Conservation (phyloP, 371 early-diverging fungal genomes). For the Saksenaea vasiformis region DNA sequence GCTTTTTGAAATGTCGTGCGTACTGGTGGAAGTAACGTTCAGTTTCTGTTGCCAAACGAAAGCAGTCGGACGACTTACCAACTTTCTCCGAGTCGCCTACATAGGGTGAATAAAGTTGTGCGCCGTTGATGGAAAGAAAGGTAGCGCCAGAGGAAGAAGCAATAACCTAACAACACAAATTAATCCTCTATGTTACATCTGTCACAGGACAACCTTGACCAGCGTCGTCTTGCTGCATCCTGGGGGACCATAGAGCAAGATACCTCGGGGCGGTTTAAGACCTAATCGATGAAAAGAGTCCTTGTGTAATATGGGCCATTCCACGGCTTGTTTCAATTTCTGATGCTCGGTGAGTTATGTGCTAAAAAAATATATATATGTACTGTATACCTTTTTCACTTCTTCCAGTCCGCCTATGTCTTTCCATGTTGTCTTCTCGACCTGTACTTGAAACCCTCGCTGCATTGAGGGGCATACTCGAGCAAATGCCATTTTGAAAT, state of each 20-base stretch:
- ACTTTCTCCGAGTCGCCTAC: constrained; percentile 95
- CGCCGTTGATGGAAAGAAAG: constrained; percentile 90
- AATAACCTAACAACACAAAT: constrained; percentile 47
- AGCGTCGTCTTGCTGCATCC: constrained; percentile 98
- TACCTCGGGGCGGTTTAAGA: constrained; percentile 82
- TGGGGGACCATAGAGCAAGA: constrained; percentile 96
- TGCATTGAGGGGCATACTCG: constrained; percentile 64
- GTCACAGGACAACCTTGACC: constrained; percentile 62
- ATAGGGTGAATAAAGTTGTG: constrained; percentile 85
- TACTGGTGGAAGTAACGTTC: constrained; percentile 41
- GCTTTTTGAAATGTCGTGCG: constrained; percentile 87
- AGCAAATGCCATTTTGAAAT: constrained; percentile 69
- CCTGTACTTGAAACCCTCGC: constrained; percentile 62
- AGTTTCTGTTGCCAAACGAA: neutral
- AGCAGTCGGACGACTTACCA: constrained; percentile 35
- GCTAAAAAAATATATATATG: neutral
- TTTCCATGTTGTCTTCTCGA: constrained; percentile 73
- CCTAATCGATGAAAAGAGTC: constrained; percentile 81
- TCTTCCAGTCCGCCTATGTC: constrained; percentile 94
- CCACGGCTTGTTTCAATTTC: constrained; percentile 90
- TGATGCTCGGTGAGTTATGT: constrained; percentile 1
- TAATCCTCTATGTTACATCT: neutral
- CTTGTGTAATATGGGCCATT: constrained; percentile 89
- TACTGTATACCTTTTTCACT: constrained; percentile 78
- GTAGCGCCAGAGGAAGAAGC: constrained; percentile 78